A percentile compares a stretch with the other conserved stretches of the same genome.
Evolutionary conservation across 768 basidiomycete genomes (phyloP).

Genomic region (Pisolithus tinctorius): DNA sequence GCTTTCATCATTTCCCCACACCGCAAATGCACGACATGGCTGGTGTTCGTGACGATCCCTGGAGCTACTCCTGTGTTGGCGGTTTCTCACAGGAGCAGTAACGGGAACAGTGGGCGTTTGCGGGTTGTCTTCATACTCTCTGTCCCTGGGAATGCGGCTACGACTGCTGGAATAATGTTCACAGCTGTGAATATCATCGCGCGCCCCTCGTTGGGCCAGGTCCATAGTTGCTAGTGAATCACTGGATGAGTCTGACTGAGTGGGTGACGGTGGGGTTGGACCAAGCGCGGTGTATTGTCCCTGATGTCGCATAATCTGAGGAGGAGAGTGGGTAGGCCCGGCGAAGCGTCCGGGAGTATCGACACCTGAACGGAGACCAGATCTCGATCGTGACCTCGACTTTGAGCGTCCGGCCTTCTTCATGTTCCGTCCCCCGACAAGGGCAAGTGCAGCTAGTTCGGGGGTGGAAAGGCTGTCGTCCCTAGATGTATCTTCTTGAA

Average conservation of each 20-base stretch:
- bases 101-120: constrained; percentile 57
- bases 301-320: constrained; percentile 18
- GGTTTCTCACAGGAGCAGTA: constrained; percentile 10
- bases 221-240: constrained; percentile 29
- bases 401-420: constrained; percentile 18
- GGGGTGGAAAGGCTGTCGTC: constrained; percentile 22
- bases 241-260: constrained; percentile 34
- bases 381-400: constrained; percentile 29
- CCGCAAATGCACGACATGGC: constrained; percentile 62
- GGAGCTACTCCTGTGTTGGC: constrained; percentile 7
- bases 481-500: constrained; percentile 21
- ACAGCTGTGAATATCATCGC: constrained; percentile 45
- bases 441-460: constrained; percentile 26
- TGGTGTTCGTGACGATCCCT: constrained; percentile 20
- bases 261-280: constrained; percentile 25
- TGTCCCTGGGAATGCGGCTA: constrained; percentile 54
- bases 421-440: constrained; percentile 26
- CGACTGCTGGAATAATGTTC: constrained; percentile 35
- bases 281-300: constrained; percentile 29
- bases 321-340: constrained; percentile 44
- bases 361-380: constrained; percentile 48
- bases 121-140: constrained; percentile 50
- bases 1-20: constrained; percentile 85
- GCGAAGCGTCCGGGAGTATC: constrained; percentile 59
- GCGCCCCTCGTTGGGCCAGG: constrained; percentile 37